Base-by-base conservation (phyloP, 768 basidiomycete genomes). In the Boletus tomentosulus region DNA sequence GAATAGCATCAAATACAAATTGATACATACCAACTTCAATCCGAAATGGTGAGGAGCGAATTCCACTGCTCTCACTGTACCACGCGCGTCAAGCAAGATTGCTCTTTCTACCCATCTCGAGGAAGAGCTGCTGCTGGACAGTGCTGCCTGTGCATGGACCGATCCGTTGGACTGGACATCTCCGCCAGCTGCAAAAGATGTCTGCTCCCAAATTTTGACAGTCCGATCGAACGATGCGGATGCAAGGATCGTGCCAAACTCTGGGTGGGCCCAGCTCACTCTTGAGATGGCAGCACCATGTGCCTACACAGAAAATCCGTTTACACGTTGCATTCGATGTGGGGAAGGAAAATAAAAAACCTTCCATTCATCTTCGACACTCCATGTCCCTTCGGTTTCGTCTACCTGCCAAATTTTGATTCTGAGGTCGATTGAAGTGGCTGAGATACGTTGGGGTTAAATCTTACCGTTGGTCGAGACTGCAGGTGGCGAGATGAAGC, bases 201-300 rank as follows among this genome's bases (percentile, higher is more conserved):
- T 74, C 69, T 89, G 83, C 66, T 95, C 91, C 93, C 93, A 98
- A 15, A 99, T 81, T 70, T 95, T 91, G 51, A 94, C 89, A 0
- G 89, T 89, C 25, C 95, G 81, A 71, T 98, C 96, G 62, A 94
- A 93, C 2, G 89, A 92, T 5, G 85, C 82, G 4, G 89, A 91
- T 0, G 92, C 92, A 51, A 98, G 76, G 49, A 97, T 81, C 2
- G 84, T 81, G 4, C 93, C 95, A 55, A 93, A 94, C 69, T 94
- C 87, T 5, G 96, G 93, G 65, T 95, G 93, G 1, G 92, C 92
- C 90, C 93, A 98, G 49, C 82, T 81, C 13, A 97, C 62, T 67
- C 81, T 86, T 8, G 92, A 83, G 35, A 97, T 78, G 0, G 95
- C 84, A 15, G 93, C 93, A 63, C 96, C 92, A 67, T 98, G 95